Percentiles rank a stretch among this genome's conserved stretches.
Conservation (phyloP, 805 yeast species). For the Dipodascus geniculatus region DNA sequence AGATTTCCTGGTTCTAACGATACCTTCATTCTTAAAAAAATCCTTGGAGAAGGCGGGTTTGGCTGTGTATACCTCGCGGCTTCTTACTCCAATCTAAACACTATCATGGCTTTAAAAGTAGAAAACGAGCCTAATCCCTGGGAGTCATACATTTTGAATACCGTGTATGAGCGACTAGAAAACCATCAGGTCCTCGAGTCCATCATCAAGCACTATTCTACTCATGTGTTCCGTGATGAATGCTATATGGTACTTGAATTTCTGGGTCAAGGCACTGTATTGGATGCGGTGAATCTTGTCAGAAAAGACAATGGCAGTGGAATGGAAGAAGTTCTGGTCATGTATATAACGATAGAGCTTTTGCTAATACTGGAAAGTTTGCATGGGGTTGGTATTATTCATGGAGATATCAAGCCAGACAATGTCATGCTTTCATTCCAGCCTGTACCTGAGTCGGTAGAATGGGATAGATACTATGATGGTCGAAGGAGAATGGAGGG, state of each 20-base stretch:
- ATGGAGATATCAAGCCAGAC: conserved; percentile 79
- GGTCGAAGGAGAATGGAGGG: conserved; percentile 19
- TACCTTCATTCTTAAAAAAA: conserved; percentile 37
- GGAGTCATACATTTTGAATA: conserved; percentile 68
- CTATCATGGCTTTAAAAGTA: conserved; percentile 54
- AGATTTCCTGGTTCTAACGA: conserved; percentile 16
- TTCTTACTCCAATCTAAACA: conserved; percentile 36
- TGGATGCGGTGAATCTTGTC: conserved; percentile 51
- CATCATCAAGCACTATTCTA: conserved; percentile 38
- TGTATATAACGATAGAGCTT: conserved; percentile 55
- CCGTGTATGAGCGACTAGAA: conserved; percentile 33
- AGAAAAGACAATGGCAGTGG: conserved; percentile 20
- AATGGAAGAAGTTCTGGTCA: conserved; percentile 48
- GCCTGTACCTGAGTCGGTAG: conserved; percentile 13
- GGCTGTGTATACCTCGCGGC: conserved; percentile 69
- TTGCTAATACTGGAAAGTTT: conserved; percentile 45
- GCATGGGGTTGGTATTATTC: conserved; percentile 59
- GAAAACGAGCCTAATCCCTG: conserved; percentile 57
- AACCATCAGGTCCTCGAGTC: conserved; percentile 23
- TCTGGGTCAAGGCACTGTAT: conserved; percentile 56
- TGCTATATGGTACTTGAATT: conserved; percentile 56
- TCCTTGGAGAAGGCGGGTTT: conserved; percentile 72
- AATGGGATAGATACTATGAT: conserved; percentile 5
- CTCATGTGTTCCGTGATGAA: conserved; percentile 53
- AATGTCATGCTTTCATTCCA: conserved; percentile 66